Evolutionary conservation across 495 filamentous ascomycete species (phyloP), one percentile per base, ranked within the genome.

Genomic region (Lasiosphaeriaceae sp.): DNA sequence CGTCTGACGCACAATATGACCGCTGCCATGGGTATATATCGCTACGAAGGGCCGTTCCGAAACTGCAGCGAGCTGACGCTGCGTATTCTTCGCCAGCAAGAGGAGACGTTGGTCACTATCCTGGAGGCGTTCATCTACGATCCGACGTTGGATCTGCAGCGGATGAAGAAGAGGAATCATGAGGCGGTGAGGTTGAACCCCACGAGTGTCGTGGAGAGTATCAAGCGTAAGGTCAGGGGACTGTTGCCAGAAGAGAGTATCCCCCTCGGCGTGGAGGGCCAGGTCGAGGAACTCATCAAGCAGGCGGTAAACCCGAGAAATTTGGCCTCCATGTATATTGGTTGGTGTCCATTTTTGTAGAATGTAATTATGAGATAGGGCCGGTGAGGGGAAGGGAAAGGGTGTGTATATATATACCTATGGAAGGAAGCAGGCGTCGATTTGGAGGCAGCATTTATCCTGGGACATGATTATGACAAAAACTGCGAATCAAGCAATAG

Each of bases 1-100:
- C 90, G 94, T 19, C 79, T 99, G 41, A 99, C 94, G 9, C 92
- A 96, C 71, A 97, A 99, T 73, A 97, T 99, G 92, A 79, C 92
- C 14, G 90, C 95, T 64, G 95, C 94, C 16, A 96, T 99, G 77
- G 94, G 94, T 16, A 87, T 94, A 31, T 90, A 93, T 65, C 88
- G 92, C 49, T 90, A 91, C 69, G 93, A 97, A 66, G 87, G 95
- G 1, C 91, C 92, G 0, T 99, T 96, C 73, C 84, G 95, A 17
- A 86, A 87, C 69, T 91, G 89, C 47, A 92, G 89, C 54, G 94
- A 99, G 73, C 81, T 96, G 46, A 93, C 90, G 20, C 77, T 96
- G 54, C 74, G 80, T 26, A 84, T 96, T n/a, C 75, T 97, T 2
- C 80, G 95, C 7, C 87, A 92, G 70, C 90, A 96, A 67, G 88